A percentile compares a stretch with the other conserved stretches of the same genome.
Conservation (phyloP, 345 rosid genomes). For the Clarkia xantiana region DNA sequence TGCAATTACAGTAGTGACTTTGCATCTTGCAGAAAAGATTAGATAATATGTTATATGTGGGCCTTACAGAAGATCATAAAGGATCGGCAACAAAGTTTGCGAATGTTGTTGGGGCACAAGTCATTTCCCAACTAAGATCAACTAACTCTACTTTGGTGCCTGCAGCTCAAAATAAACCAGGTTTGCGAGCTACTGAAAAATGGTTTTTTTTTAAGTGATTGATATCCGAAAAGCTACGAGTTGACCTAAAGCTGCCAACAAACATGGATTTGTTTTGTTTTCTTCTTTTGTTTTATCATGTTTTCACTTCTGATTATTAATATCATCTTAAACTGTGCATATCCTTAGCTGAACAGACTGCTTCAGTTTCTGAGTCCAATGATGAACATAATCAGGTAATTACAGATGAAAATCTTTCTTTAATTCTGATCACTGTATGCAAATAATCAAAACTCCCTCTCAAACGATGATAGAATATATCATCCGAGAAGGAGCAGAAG, state of each 20-base stretch:
- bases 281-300: too few species aligned
- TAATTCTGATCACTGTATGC: slow-evolving; percentile 1
- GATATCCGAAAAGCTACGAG: too few species aligned
- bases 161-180: slow-evolving; percentile 18
- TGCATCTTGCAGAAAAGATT: slow-evolving; percentile 80
- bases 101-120: slow-evolving; percentile 84
- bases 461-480: slow-evolving; percentile 15
- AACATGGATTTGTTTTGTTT: too few species aligned
- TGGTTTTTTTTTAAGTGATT: too few species aligned
- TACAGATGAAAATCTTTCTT: slow-evolving; percentile 5
- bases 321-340: neutral
- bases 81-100: slow-evolving; percentile 94
- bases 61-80: slow-evolving; percentile 81
- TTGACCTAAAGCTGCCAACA: too few species aligned
- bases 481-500: slow-evolving; percentile 12
- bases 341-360: slow-evolving; percentile 29
- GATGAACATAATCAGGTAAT: slow-evolving; percentile 41
- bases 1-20: slow-evolving; percentile 31
- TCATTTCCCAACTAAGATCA: slow-evolving; percentile 51
- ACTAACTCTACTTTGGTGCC: slow-evolving; percentile 15
- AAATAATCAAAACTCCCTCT: slow-evolving; percentile 9
- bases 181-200: slow-evolving; percentile 13
- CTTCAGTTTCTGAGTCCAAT: slow-evolving; percentile 34
- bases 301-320: neutral
- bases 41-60: slow-evolving; percentile 85